Base-by-base conservation (phyloP, 768 basidiomycete genomes). In the Myochromella boudieri region DNA sequence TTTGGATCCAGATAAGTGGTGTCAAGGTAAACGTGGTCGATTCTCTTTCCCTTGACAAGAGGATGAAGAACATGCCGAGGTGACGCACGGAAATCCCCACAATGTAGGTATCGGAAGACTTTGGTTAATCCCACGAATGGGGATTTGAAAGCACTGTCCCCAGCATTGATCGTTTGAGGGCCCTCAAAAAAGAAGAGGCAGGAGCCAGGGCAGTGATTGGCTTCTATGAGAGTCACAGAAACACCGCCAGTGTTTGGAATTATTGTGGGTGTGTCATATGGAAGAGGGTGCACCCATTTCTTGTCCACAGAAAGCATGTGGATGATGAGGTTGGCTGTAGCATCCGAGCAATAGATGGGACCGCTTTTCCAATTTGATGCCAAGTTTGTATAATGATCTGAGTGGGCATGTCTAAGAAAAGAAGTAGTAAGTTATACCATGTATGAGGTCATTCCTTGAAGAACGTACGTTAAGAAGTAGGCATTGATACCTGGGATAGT, bases 171-270 rank as follows among this genome's bases (percentile, higher is more conserved):
- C 0, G 94, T 97, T 62, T 97, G 95, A 32, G 67, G 78, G 5
- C 97, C 95, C 67, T 97, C 92, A 57, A 94, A 98, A 26, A 95
- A 75, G 67, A 97, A 98, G 20, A 99, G 71, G 48, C 85, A 91
- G 2, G 94, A 97, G 3, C 97, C 97, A 4, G 97, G 97, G 64
- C 95, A 97, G 60, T 98, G 97, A 63, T 99, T 98, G 8, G 95
- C 97, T 59, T 97, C 91, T n/a, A 99, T 92, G 31, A 95, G 80
- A 1, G 93, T 97, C 4, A 97, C 95, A 28, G 69, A 72, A 27
- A 97, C 91, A 2, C 94, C 94, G 21, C 82, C 81, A 0, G 92
- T 91, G 54, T 89, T 68, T 1, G 95, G 91, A 45, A 97, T 75
- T 26, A 81, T 62, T 0, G 81, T 85, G 0, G 91, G 77, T 0